Base-by-base conservation (phyloP, 2,329 filamentous ascomycete genomes). In the Talaromyces sp. region DNA sequence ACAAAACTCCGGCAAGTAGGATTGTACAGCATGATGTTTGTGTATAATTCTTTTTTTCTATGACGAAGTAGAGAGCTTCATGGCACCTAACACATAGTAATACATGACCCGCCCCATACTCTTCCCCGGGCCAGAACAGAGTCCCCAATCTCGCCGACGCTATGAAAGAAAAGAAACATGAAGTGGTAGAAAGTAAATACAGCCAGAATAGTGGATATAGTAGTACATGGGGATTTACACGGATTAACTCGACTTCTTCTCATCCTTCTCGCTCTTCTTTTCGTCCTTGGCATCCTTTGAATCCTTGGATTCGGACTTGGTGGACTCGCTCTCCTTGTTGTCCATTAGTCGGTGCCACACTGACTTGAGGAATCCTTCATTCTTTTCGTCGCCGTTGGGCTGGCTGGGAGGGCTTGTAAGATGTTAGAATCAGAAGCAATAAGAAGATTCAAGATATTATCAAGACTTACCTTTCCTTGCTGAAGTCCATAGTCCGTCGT, bases 301-400 rank as follows among this genome's bases (percentile, higher is more conserved):
- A 44, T 68, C 63, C 49, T 59, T 57, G n/a, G 62, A 48, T 32
- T 64, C 60, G 37, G 66, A 58, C 39, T 75, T 70, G 24, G 57
- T 70, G 30, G 59, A 51, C 30, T 64, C 63, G 16, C 45, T 47
- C 47, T 47, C 29, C 51, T 66, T 67, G 60, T 74, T 72, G 52
- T 91, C 90, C n/a, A 89, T 96, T 50, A 97, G 75, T 60, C 86
- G 91, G 70, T 97, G 90, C 93, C 93, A 97, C 60, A 95, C 86
- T 37, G 87, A 91, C 78, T 94, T 97, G 55, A 97, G 77, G 68
- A 97, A 96, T 2, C 93, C 90, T 72, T 97, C 92, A 66, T 89
- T 86, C 74, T 88, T 88, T 71, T 79, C 73, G 27, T 61, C 61
- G n/a, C 60, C 43, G 30, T 48, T 30, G 4, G 66, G 56, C 44